Evolutionary conservation across 2,329 filamentous ascomycete genomes (phyloP), one percentile per base, ranked within the genome.

Genomic region (Curvularia sp.): DNA sequence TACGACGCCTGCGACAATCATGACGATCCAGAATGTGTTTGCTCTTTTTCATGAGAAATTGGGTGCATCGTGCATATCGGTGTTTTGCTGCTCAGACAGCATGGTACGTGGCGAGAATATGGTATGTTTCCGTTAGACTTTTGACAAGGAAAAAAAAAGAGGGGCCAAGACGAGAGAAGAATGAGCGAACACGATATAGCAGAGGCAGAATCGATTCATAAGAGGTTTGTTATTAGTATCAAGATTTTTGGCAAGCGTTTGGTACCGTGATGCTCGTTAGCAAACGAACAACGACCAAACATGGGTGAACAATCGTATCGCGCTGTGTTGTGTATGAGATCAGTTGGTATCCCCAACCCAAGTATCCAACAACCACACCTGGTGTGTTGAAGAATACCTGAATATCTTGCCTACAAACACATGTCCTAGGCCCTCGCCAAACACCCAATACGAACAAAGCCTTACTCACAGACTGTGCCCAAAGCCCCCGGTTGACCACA

Each of bases 31-130:
- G 12, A 59, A 46, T 12, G 27, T 18, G 12, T 43, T 55, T 2
- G 52, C 41, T 12, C 27, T 47, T 12, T 25, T 3, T 52, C 56
- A 59, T 1, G 56, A 43, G 13, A 55, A 51, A 13, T 59, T 47
- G 15, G 34, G 8, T 4, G 5, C 10, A 21, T 19, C 8, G 13
- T 4, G 15, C 10, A 2, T 9, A 13, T 42, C 10, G 10, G 1
- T 21, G 10, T 42, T 7, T n/a, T 36, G 32, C 15, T 36, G 32
- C 15, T n/a, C 32, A 36, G 32, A 36, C 32, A n/a, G 10, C 32
- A 36, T 36, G 32, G 13, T 36, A n/a, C 13, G 13, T 32, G 30
- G 32, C 15, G 32, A 12, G 32, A 36, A n/a, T 12, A 36, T n/a
- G 32, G 7, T 12, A 15, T 36, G 5, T n/a, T 36, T 12, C 13